These are phyloP conservation scores for Chrysoporthe austroafricana DNA, from an alignment of 2,329 filamentous ascomycete genomes.

Conservation along the genomic window DNA sequence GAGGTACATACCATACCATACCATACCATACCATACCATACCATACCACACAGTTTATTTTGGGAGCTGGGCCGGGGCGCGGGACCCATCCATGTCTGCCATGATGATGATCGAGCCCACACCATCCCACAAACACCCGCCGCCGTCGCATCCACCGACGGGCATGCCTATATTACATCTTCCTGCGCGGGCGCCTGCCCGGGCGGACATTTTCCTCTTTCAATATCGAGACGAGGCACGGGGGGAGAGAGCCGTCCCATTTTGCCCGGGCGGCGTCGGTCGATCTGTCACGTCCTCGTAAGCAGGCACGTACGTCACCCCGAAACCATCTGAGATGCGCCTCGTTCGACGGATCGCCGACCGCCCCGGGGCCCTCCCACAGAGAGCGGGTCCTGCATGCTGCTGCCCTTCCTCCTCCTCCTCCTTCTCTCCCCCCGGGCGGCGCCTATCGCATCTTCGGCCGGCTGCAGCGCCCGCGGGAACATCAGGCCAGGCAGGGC, in stretches of 20 bases:
- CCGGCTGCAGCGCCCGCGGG: background rate
- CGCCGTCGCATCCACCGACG: slow-evolving; percentile 22
- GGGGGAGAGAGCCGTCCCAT: background rate
- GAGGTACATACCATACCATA: no score
- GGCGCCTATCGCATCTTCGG: background rate
- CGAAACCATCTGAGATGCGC: background rate
- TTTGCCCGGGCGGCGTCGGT: background rate
- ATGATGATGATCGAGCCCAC: slow-evolving; percentile 3
- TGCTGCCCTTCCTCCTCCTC: no score
- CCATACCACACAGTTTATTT: background rate
- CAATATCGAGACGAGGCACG: background rate
- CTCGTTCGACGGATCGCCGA: background rate
- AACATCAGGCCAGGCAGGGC: background rate
- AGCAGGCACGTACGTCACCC: background rate
- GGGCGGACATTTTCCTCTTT: background rate
- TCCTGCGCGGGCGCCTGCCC: slow-evolving; percentile 5
- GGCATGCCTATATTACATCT: slow-evolving; percentile 27
- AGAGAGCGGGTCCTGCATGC: background rate
- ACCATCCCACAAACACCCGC: background rate
- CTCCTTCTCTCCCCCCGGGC: background rate
- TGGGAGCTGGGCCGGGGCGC: background rate
- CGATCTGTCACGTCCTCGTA: slow-evolving; percentile 1
- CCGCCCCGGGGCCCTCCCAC: background rate
- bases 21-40: no score
- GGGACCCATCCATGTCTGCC: background rate